Evolutionary conservation across 495 filamentous ascomycete genomes (phyloP).

Genomic region (Amniculicola lignicola): DNA sequence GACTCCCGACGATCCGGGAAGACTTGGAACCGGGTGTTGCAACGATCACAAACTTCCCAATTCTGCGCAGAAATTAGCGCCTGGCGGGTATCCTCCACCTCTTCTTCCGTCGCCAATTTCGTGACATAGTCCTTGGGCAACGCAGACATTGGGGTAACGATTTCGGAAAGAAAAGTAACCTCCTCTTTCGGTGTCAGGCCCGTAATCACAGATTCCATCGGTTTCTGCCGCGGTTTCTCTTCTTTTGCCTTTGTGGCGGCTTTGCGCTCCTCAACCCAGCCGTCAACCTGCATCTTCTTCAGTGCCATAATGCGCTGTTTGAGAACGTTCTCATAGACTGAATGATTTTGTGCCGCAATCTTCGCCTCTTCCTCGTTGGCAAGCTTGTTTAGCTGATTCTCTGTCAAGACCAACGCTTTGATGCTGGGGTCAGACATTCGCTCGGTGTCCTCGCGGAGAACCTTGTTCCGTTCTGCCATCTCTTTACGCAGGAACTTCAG

Average conservation of each 20-base stretch:
- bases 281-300: conserved; percentile 63
- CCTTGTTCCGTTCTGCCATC: conserved; percentile 65
- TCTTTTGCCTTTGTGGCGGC: conserved; percentile 38
- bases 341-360: conserved; percentile 59
- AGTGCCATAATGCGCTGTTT: conserved; percentile 71
- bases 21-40: conserved; percentile 79
- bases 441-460: conserved; percentile 49
- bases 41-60: conserved; percentile 88
- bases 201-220: conserved; percentile 52
- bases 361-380: conserved; percentile 84
- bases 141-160: conserved; percentile 58
- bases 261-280: conserved; percentile 60
- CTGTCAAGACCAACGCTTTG: conserved; percentile 57
- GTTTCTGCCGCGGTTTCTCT: conserved; percentile 9
- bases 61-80: conserved; percentile 64
- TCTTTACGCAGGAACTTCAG: conserved; percentile 72
- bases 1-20: conserved; percentile 75
- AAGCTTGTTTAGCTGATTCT: conserved; percentile 69
- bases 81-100: conserved; percentile 59
- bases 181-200: conserved; percentile 67
- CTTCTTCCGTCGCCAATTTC: conserved; percentile 55
- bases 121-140: conserved; percentile 75
- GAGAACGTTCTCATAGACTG: conserved; percentile 77
- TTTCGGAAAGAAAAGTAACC: conserved; percentile 54
- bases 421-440: conserved; percentile 56